These are phyloP conservation scores for Aspergillus persii DNA, from an alignment of 2,329 filamentous ascomycete genomes.

Conservation along the genomic window DNA sequence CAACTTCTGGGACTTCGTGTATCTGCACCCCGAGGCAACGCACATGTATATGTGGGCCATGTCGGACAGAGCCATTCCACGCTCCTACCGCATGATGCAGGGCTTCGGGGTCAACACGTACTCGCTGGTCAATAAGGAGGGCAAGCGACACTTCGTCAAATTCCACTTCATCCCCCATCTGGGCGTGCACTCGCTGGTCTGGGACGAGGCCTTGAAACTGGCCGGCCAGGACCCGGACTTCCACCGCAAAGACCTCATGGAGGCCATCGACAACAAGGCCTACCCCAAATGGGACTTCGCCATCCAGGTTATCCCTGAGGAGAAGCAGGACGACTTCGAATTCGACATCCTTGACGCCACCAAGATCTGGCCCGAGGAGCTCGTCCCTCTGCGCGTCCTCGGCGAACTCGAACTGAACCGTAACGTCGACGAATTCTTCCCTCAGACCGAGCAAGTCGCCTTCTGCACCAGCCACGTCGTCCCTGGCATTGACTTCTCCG, in stretches of 20 bases:
- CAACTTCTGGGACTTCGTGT: conserved; percentile 53
- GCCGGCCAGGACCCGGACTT: conserved; percentile 75
- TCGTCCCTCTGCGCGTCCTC: conserved; percentile 72
- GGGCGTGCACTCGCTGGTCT: conserved; percentile 35
- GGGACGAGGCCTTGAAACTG: conserved; percentile 73
- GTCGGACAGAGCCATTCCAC: conserved; percentile 37
- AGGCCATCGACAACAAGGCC: conserved; percentile 70
- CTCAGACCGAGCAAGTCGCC: conserved; percentile 77
- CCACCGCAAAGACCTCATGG: conserved; percentile 72
- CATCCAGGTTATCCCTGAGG: conserved; percentile 74
- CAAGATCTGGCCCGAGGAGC: conserved; percentile 80
- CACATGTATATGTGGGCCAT: conserved; percentile 37
- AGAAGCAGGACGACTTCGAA: conserved; percentile 72
- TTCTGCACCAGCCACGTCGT: conserved; percentile 81
- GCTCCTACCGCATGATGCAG: conserved; percentile 38
- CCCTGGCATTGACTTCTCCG: conserved; percentile 72
- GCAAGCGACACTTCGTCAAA: conserved; percentile 36
- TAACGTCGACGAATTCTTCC: conserved; percentile 78
- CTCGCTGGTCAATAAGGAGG: conserved; percentile 32
- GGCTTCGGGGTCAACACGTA: conserved; percentile 39
- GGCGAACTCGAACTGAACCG: conserved; percentile 76
- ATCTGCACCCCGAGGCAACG: conserved; percentile 32
- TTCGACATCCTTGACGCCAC: conserved; percentile 84
- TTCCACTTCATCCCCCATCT: conserved; percentile 35
- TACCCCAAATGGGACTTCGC: conserved; percentile 80